phyloP scores from a whole-genome alignment of 225 moss, liverwort and hornwort species.

The Asterella californica region DNA sequence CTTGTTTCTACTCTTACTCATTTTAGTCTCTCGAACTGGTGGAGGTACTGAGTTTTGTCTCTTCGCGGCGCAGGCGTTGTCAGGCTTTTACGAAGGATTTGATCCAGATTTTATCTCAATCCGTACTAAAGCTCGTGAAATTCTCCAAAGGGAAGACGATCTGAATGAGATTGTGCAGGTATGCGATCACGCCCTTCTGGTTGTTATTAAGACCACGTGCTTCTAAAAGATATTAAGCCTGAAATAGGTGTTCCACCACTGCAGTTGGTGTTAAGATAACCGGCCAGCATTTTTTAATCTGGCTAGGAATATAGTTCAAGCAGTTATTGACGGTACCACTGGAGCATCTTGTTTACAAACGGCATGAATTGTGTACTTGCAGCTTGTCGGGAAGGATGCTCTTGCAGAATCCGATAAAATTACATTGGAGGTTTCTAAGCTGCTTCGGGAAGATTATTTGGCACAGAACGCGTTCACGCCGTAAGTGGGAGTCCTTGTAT shows the following conservation, averaged over 20 bases:
- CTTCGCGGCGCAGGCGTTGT: slow-evolving; percentile 46
- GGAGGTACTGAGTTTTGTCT: background rate
- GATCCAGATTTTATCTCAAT: slow-evolving; percentile 94
- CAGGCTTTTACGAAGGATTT: slow-evolving; percentile 79
- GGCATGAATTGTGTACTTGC: background rate
- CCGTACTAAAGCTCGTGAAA: slow-evolving; percentile 91
- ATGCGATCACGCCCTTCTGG: background rate
- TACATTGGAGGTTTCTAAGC: slow-evolving; percentile 95
- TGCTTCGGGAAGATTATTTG: slow-evolving; percentile 92
- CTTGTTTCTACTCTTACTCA: too few species aligned
- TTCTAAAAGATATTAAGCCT: background rate
- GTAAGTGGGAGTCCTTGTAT: slow-evolving; percentile 25
- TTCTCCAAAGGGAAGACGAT: slow-evolving; percentile 91
- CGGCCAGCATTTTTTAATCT: too few species aligned
- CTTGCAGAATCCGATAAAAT: slow-evolving; percentile 95
- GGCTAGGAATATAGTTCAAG: background rate
- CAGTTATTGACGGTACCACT: background rate
- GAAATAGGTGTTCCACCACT: background rate
- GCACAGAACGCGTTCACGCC: slow-evolving; percentile 97
- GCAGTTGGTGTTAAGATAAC: background rate
- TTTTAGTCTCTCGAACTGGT: too few species aligned
- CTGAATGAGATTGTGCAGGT: slow-evolving; percentile 97
- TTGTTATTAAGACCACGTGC: background rate
- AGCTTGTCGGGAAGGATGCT: slow-evolving; percentile 98
- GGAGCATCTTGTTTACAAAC: background rate